Base-by-base conservation (phyloP, 495 filamentous ascomycete genomes). In the Chaetomidium leptoderma region DNA sequence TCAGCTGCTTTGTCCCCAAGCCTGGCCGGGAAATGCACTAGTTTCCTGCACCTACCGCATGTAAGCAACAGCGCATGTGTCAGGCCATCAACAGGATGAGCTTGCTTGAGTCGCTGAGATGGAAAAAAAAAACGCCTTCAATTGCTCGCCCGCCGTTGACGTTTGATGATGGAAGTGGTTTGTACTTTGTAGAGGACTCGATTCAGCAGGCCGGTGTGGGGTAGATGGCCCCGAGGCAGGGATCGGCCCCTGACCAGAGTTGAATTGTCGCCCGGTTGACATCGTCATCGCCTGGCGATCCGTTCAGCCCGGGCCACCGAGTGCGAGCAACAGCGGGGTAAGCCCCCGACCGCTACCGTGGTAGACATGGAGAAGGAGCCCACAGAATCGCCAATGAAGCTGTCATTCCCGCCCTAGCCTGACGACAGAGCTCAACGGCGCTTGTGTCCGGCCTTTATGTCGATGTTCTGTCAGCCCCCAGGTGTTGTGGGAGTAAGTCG, bases 211-310 rank as follows among this genome's bases (percentile, higher is more conserved):
- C n/a, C 11, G 7, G 23, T 39, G 54, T 48, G 44, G 54, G 54
- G 54, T 37, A 29, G n/a, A 21, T 45, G 14, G 10, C 13, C 23
- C 35, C 11, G 13, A 23, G 33, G 35, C 54, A 57, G 16, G 54
- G 54, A 42, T 57, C 35, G 50, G 54, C 54, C 33, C 35, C 32
- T 49, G 54, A 35, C 24, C 24, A 23, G 7, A 8, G 3, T 23
- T 29, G 33, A 43, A 29, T 2, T 29, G 48, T 27, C 29, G 53
- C 35, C 26, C 11, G 21, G 26, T 43, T 33, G 40, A 30, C 55
- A 40, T 33, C 62, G 62, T 64, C 54, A 64, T 64, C 39, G 59
- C 44, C 36, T 29, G 29, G 11, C 17, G 29, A 57, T 58, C 61
- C 51, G 47, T 54, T 63, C 56, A 55, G 17, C 52, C 24, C 6